Evolutionary conservation across 768 basidiomycete genomes (phyloP).

Genomic region (Trichaptum fuscoviolaceum): DNA sequence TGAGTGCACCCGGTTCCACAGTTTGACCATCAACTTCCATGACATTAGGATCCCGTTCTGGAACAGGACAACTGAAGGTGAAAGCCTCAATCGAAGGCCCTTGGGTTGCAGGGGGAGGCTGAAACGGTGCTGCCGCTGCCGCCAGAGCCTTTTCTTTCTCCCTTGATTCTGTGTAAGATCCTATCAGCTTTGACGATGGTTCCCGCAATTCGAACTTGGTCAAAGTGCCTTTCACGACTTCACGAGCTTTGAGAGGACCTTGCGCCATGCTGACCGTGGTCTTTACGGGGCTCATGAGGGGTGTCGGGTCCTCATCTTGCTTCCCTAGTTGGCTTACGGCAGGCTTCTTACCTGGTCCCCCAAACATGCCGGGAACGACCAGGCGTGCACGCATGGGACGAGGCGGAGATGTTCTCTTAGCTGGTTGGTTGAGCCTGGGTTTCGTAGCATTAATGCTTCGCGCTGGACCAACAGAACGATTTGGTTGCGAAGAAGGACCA

Average conservation of each 20-base stretch:
- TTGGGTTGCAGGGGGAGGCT: neutral
- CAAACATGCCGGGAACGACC: slow-evolving; percentile 31
- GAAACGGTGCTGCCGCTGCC: neutral
- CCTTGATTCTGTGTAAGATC: neutral
- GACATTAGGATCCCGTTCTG: neutral
- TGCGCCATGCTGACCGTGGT: slow-evolving; percentile 7
- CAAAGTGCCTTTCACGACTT: slow-evolving; percentile 33
- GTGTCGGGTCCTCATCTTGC: neutral
- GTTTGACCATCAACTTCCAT: neutral
- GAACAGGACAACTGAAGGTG: neutral
- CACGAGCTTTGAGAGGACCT: slow-evolving; percentile 33
- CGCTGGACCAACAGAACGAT: neutral
- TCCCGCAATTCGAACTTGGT: slow-evolving; percentile 10
- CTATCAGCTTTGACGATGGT: neutral
- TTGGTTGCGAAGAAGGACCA: neutral
- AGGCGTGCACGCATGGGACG: slow-evolving; percentile 20
- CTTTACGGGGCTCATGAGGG: slow-evolving; percentile 5
- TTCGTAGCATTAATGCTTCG: neutral
- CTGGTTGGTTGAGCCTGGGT: neutral
- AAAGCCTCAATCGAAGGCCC: neutral
- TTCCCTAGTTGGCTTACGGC: slow-evolving; percentile 10
- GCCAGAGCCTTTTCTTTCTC: neutral
- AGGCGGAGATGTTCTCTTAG: slow-evolving; percentile 16
- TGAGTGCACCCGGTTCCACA: neutral
- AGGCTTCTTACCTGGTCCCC: slow-evolving; percentile 16